A percentile compares a stretch with the other conserved stretches of the same genome.
These are phyloP conservation scores for Phytopythium helicoides DNA, from an alignment of 352 stramenopile species.

Conservation along the genomic window DNA sequence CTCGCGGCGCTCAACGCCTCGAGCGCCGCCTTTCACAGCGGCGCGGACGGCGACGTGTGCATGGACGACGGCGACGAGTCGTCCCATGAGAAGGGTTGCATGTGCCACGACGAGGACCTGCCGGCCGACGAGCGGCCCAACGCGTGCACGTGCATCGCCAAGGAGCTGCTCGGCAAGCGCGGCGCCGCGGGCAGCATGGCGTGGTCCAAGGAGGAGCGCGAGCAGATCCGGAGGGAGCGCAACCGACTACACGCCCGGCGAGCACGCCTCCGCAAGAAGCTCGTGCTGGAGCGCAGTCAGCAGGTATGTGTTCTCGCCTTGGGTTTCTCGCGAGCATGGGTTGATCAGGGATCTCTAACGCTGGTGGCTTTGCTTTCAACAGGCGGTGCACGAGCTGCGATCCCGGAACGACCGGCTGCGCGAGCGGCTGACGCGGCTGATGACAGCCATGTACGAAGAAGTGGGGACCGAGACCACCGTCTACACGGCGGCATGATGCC, in stretches of 20 bases:
- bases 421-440: constrained; percentile 46
- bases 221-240: constrained; percentile 67
- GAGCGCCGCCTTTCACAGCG: constrained; percentile 7
- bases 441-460: constrained; percentile 65
- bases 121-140: constrained; percentile 17
- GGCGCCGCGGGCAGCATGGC: constrained; percentile 38
- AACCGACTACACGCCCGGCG: constrained; percentile 74
- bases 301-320: constrained; percentile 31
- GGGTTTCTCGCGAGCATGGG: neutral
- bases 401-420: constrained; percentile 65
- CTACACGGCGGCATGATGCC: constrained; percentile 4
- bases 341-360: constrained; percentile 6
- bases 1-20: neutral
- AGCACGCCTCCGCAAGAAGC: constrained; percentile 75
- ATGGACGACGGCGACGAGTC: constrained; percentile 30
- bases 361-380: constrained; percentile 4
- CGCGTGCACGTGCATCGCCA: constrained; percentile 19
- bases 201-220: constrained; percentile 67
- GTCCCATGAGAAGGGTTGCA: constrained; percentile 45
- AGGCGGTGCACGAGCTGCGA: constrained; percentile 63
- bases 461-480: constrained; percentile 12
- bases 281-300: constrained; percentile 75
- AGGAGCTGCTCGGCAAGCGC: constrained; percentile 14
- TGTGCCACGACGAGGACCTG: constrained; percentile 29
- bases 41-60: constrained; percentile 32